A percentile compares a stretch with the other conserved stretches of the same genome.
These are phyloP conservation scores for Botrytis hyacinthi DNA, from an alignment of 2,329 filamentous ascomycete species.

Conservation along the genomic window DNA sequence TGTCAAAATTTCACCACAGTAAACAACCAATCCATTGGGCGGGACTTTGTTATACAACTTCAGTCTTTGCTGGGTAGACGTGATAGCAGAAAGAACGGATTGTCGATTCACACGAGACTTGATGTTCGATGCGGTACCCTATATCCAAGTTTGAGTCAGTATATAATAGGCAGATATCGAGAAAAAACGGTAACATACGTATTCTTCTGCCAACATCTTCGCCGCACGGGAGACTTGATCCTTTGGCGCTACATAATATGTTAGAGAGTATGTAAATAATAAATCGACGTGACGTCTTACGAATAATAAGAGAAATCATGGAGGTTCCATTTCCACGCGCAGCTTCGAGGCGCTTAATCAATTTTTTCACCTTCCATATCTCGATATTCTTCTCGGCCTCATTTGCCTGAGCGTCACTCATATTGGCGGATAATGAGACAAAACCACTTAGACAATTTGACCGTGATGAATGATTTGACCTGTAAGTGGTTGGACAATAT, in stretches of 20 bases:
- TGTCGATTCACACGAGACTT: constrained; percentile 99
- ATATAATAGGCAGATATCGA: constrained; percentile 20
- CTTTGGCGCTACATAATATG: constrained; percentile 70
- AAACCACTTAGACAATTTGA: constrained; percentile 12
- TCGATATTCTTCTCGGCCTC: constrained; percentile 98
- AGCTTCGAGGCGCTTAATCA: constrained; percentile 97
- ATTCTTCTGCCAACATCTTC: constrained; percentile 99
- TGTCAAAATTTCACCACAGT: constrained; percentile 99
- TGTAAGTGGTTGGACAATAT: constrained; percentile 13
- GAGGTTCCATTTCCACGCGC: constrained; percentile 97
- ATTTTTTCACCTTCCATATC: constrained; percentile 98
- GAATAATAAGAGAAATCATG: constrained; percentile 99
- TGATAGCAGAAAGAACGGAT: constrained; percentile 96
- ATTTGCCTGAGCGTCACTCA: constrained; percentile 82
- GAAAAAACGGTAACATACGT: constrained; percentile 56
- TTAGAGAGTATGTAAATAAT: constrained; percentile 14
- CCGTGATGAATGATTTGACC: constrained; percentile 1
- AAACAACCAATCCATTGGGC: constrained; percentile 94
- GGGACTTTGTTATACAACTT: constrained; percentile 99
- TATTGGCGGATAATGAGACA: constrained; percentile 50
- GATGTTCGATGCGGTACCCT: constrained; percentile 99
- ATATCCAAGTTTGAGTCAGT: constrained; percentile 39
- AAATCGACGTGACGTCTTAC: constrained; percentile 51
- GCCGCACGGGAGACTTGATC: constrained; percentile 93
- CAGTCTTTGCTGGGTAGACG: constrained; percentile 96